A percentile compares a stretch with the other conserved stretches of the same genome.
phyloP scores from a whole-genome alignment of 208 protist genomes.

The Tritrichomonas musculus region DNA sequence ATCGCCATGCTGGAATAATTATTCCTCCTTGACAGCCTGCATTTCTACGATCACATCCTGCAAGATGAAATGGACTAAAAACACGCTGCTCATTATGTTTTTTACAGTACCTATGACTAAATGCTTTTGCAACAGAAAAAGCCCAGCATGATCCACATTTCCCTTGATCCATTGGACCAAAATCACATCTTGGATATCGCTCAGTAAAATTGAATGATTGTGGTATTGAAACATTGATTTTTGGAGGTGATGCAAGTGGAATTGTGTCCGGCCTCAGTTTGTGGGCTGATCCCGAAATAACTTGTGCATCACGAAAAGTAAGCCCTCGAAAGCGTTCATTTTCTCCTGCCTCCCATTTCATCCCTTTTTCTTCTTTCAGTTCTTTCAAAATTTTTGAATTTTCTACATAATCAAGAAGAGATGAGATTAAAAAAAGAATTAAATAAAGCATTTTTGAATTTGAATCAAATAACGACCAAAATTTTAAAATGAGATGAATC shows the following conservation, averaged over 20 bases:
- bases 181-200: slow-evolving; percentile 38
- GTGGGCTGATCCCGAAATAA: not conserved
- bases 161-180: slow-evolving; percentile 43
- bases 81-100: not conserved
- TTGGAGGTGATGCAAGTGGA: not conserved
- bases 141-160: slow-evolving; percentile 51
- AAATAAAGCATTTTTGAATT: not conserved
- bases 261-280: slow-evolving; percentile 24
- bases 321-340: slow-evolving; percentile 32
- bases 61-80: slow-evolving; percentile 30
- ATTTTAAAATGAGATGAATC: not conserved
- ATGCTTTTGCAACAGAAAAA: slow-evolving; percentile 40
- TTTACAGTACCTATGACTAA: slow-evolving; percentile 41
- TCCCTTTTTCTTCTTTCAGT: not conserved
- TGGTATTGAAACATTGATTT: slow-evolving; percentile 9
- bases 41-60: slow-evolving; percentile 28
- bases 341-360: slow-evolving; percentile 25
- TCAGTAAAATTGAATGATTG: slow-evolving; percentile 39
- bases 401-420: not conserved
- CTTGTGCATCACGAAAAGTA: slow-evolving; percentile 21
- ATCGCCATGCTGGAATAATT: slow-evolving; percentile 27
- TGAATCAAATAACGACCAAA: too few relatives aligned
- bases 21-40: slow-evolving; percentile 36
- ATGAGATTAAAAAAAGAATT: not conserved
- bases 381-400: not conserved